Percentiles rank a stretch among this genome's conserved stretches.
phyloP scores from a whole-genome alignment of 345 rosid species.

The Salix udensis region DNA sequence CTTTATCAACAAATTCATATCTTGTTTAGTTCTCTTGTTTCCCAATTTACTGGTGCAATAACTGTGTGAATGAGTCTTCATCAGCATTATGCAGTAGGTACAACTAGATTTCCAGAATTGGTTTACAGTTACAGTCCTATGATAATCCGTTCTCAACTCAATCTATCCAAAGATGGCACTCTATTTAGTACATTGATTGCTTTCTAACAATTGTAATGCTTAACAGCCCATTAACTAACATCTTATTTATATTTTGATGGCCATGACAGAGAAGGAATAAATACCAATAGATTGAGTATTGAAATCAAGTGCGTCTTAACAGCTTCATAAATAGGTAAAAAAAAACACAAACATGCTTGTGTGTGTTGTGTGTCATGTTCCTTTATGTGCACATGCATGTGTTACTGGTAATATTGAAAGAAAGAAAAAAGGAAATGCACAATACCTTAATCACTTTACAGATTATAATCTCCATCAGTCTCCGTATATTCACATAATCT shows the following conservation, averaged over 20 bases:
- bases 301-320: background rate
- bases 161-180: background rate
- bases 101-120: background rate
- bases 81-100: background rate
- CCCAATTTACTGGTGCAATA: background rate
- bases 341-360: background rate
- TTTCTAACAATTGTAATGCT: background rate
- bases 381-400: too few species aligned
- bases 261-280: background rate
- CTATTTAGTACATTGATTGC: background rate
- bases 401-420: background rate
- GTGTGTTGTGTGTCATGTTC: too few species aligned
- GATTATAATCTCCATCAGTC: slow-evolving; percentile 80
- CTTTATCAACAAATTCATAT: too few species aligned
- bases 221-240: background rate
- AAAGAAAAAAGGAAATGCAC: background rate
- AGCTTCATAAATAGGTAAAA: background rate
- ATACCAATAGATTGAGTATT: background rate
- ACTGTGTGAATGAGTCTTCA: background rate
- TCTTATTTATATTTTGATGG: background rate
- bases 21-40: too few species aligned
- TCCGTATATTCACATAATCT: slow-evolving; percentile 76
- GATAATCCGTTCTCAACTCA: background rate
- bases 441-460: slow-evolving; percentile 89
- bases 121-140: too few species aligned